Percentiles rank a stretch among this genome's conserved stretches.
These are phyloP conservation scores for Paraglomus occultum DNA, from an alignment of 192 early-diverging fungal genomes.

Conservation along the genomic window DNA sequence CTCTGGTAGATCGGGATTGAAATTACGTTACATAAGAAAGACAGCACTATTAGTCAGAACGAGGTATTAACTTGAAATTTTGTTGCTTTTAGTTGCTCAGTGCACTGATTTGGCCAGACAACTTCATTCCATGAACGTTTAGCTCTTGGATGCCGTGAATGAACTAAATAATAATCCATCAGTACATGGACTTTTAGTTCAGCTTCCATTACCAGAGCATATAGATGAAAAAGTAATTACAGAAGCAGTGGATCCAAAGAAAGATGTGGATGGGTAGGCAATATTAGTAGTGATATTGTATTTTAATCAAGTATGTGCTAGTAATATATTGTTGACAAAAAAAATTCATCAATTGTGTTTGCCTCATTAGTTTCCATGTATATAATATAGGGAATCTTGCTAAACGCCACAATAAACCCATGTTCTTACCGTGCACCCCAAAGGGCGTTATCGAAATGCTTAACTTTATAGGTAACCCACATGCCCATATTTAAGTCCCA, in stretches of 20 bases:
- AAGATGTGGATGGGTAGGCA: slow-evolving; percentile 95
- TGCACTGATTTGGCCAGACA: slow-evolving; percentile 1
- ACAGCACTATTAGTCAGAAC: slow-evolving; percentile 62
- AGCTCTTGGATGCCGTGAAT: slow-evolving; percentile 67
- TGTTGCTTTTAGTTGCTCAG: background rate
- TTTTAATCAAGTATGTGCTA: background rate
- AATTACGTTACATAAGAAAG: slow-evolving; percentile 68
- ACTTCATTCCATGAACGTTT: background rate
- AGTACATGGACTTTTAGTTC: slow-evolving; percentile 95
- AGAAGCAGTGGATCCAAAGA: slow-evolving; percentile 79
- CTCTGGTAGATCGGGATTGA: slow-evolving; percentile 67
- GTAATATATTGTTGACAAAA: background rate
- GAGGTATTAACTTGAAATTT: slow-evolving; percentile 44
- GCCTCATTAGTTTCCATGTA: slow-evolving; percentile 74
- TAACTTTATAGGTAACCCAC: slow-evolving; percentile 51
- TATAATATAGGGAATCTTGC: slow-evolving; percentile 89
- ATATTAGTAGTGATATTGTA: background rate
- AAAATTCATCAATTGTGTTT: background rate
- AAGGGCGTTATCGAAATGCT: slow-evolving; percentile 90
- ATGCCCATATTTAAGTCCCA: background rate
- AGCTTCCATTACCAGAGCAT: slow-evolving; percentile 88
- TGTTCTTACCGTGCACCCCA: slow-evolving; percentile 97
- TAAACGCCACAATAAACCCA: slow-evolving; percentile 73
- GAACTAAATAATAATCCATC: slow-evolving; percentile 73
- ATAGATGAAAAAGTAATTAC: slow-evolving; percentile 81